Conservation (phyloP, 352 stramenopile genomes). For the Blastocystis sp. region DNA sequence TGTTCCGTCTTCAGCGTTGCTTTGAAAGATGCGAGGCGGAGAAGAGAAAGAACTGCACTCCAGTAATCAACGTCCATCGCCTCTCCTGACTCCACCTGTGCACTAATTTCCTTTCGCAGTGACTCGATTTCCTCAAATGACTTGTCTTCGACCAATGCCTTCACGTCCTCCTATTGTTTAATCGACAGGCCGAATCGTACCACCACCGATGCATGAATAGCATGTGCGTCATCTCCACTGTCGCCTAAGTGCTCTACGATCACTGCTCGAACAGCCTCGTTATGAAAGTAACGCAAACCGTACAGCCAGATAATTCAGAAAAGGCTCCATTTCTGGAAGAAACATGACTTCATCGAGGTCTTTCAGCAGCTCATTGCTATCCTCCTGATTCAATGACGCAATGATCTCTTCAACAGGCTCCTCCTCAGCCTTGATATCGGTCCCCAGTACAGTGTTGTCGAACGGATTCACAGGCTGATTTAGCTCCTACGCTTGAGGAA, state of each 20-base stretch:
- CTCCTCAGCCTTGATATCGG: not conserved
- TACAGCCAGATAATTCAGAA: constrained; percentile 28
- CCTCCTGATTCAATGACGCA: not conserved
- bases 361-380: constrained; percentile 61
- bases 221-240: not conserved
- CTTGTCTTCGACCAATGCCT: constrained; percentile 30
- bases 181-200: not conserved
- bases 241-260: not conserved
- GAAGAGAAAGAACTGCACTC: constrained; percentile 3
- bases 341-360: constrained; percentile 63
- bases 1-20: not conserved
- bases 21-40: not conserved
- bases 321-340: constrained; percentile 33
- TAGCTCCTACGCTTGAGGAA: constrained; percentile 3
- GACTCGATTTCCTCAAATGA: not conserved
- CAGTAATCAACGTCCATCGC: constrained; percentile 60
- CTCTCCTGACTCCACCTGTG: constrained; percentile 23
- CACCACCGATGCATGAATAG: constrained; percentile 24
- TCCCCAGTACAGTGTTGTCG: constrained; percentile 43
- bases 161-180: constrained; percentile 19
- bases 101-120: not conserved
- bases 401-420: constrained; percentile 37
- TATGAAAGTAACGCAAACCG: not conserved
- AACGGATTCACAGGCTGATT: constrained; percentile 43
- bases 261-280: constrained; percentile 19